phyloP scores from a whole-genome alignment of 257 asterid species.

The Nicotiana attenuata region DNA sequence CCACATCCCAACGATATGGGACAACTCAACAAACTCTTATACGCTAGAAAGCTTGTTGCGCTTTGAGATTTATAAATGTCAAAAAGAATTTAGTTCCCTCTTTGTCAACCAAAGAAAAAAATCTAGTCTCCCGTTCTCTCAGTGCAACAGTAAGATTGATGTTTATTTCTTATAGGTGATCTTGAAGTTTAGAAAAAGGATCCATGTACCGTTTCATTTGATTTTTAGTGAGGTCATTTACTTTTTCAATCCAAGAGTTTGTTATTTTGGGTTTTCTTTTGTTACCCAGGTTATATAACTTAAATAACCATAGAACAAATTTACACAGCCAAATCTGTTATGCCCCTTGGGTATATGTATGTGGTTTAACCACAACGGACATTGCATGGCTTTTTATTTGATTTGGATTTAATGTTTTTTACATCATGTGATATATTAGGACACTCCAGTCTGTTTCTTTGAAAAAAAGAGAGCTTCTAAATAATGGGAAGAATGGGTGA shows the following conservation, averaged over 20 bases:
- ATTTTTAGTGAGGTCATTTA: background rate
- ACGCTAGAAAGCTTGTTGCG: background rate
- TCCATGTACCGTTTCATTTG: background rate
- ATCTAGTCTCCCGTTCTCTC: background rate
- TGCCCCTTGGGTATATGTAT: background rate
- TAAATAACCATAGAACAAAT: background rate
- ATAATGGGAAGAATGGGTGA: background rate
- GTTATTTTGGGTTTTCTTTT: background rate
- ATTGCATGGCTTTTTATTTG: background rate
- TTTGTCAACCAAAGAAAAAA: background rate
- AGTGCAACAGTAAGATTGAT: background rate
- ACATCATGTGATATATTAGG: background rate
- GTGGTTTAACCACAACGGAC: background rate
- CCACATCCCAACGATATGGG: too few species aligned
- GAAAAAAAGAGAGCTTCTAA: background rate
- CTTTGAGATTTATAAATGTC: background rate
- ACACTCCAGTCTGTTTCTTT: background rate
- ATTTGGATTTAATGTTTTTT: background rate
- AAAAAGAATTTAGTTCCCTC: background rate
- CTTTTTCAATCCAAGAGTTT: background rate
- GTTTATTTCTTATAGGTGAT: background rate
- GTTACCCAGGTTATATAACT: background rate
- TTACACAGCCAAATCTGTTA: background rate
- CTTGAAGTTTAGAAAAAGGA: background rate
- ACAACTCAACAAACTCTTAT: background rate